A percentile compares a stretch with the other conserved stretches of the same genome.
Conservation (phyloP, 495 filamentous ascomycete species). For the Massariosphaeria phaeospora region DNA sequence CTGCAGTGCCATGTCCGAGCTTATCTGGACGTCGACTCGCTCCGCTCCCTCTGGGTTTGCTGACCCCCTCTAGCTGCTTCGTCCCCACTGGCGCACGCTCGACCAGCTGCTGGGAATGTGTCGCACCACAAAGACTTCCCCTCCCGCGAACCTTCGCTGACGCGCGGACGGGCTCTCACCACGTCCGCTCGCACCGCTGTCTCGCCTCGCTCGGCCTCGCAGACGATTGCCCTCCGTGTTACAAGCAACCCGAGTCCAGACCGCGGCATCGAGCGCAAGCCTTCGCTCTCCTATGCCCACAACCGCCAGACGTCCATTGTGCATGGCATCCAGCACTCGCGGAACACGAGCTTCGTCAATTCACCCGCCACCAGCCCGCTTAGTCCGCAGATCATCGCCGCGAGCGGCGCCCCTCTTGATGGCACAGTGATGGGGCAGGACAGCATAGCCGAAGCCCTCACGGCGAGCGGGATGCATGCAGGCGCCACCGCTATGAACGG, state of each 20-base stretch:
- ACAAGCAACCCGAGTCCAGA: slow-evolving; percentile 31
- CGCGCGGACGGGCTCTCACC: slow-evolving; percentile 39
- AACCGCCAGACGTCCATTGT: slow-evolving; percentile 93
- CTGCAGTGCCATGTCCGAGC: slow-evolving; percentile 17
- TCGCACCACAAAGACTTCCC: slow-evolving; percentile 33
- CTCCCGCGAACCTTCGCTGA: slow-evolving; percentile 35
- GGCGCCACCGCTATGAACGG: background rate
- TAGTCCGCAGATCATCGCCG: slow-evolving; percentile 76
- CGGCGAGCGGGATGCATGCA: slow-evolving; percentile 12
- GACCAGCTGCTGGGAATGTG: slow-evolving; percentile 25
- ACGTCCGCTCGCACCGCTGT: slow-evolving; percentile 27
- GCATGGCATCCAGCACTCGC: slow-evolving; percentile 87
- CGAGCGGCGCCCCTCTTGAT: slow-evolving; percentile 43
- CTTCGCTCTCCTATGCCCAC: slow-evolving; percentile 73
- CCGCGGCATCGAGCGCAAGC: slow-evolving; percentile 59
- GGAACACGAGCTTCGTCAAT: slow-evolving; percentile 70
- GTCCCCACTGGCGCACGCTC: slow-evolving; percentile 28
- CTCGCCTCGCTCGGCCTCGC: slow-evolving; percentile 37
- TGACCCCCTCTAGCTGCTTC: slow-evolving; percentile 31
- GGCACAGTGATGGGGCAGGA: slow-evolving; percentile 33
- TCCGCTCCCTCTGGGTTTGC: slow-evolving; percentile 12
- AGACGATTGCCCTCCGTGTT: slow-evolving; percentile 33
- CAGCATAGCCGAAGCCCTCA: slow-evolving; percentile 28
- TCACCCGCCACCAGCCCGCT: slow-evolving; percentile 69
- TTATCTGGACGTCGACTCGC: slow-evolving; percentile 23